Percentiles rank a stretch among this genome's conserved stretches.
Conservation (phyloP, 108 stramenopile genomes). For the Asterionellopsis glacialis region DNA sequence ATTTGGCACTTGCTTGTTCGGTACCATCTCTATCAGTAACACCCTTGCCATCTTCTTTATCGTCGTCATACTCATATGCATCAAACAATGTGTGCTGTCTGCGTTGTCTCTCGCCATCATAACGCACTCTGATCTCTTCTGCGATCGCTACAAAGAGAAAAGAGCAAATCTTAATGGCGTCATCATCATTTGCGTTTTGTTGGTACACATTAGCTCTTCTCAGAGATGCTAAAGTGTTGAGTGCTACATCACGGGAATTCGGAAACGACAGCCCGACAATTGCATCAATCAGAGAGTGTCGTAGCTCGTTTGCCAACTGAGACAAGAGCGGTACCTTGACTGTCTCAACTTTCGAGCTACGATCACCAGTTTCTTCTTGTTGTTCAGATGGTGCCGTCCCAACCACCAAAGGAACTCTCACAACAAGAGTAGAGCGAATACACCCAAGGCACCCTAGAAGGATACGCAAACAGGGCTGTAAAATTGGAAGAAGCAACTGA, state of each 20-base stretch:
- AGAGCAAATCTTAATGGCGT: constrained; percentile 35
- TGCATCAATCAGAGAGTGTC: constrained; percentile 58
- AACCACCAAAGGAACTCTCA: constrained; percentile 15
- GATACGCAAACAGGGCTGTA: constrained; percentile 71
- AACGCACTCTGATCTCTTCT: constrained; percentile 64
- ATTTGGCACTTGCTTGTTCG: constrained; percentile 2
- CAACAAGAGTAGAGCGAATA: constrained; percentile 24
- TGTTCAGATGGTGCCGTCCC: not conserved
- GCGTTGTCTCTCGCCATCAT: constrained; percentile 63
- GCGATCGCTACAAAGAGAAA: constrained; percentile 35
- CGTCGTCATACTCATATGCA: constrained; percentile 49
- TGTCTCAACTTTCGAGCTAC: not conserved
- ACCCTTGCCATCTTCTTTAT: constrained; percentile 1
- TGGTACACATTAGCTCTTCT: constrained; percentile 42
- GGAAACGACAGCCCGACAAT: constrained; percentile 78
- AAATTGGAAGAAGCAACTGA: constrained; percentile 72
- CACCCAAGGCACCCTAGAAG: constrained; percentile 47
- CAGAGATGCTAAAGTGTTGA: constrained; percentile 53
- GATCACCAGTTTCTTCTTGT: not conserved
- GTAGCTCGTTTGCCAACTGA: constrained; percentile 45
- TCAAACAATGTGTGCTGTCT: constrained; percentile 67
- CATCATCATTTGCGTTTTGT: constrained; percentile 29
- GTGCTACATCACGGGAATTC: constrained; percentile 62
- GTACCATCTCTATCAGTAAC: constrained; percentile 3
- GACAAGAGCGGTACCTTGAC: constrained; percentile 28